Evolutionary conservation across 768 basidiomycete genomes (phyloP).

Genomic region (Trametes elegans): DNA sequence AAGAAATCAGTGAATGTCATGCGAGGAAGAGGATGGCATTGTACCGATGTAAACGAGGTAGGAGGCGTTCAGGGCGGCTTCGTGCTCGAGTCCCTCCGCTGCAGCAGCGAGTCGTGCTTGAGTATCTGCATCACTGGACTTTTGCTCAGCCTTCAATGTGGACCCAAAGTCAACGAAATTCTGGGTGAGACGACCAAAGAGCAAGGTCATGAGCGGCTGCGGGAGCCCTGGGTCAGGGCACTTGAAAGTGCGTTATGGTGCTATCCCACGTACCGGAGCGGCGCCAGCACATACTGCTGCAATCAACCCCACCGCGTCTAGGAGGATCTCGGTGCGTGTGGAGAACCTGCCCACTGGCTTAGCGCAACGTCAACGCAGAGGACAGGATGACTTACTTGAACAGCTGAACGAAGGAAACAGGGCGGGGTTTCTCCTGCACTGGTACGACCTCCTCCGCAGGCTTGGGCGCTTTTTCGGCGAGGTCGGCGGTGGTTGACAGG

Average conservation of each 20-base stretch:
- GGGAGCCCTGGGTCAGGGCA: not conserved
- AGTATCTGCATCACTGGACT: constrained; percentile 14
- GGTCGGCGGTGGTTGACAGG: no score
- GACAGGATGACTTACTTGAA: constrained; percentile 22
- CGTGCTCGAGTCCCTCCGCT: constrained; percentile 47
- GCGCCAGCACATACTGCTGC: constrained; percentile 75
- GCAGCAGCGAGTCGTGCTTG: constrained; percentile 31
- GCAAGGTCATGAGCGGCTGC: constrained; percentile 73
- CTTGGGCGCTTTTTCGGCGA: no score
- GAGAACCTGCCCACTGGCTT: constrained; percentile 60
- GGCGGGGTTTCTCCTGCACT: constrained; percentile 15
- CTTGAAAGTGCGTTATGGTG: not conserved
- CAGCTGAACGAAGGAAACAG: constrained; percentile 33
- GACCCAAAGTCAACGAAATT: constrained; percentile 61
- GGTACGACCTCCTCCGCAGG: no score
- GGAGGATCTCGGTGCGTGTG: constrained; percentile 61
- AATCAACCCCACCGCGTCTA: constrained; percentile 70
- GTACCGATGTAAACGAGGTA: constrained; percentile 68
- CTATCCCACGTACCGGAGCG: constrained; percentile 63
- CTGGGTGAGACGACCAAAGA: constrained; percentile 82
- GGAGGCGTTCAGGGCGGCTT: constrained; percentile 54
- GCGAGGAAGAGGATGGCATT: constrained; percentile 21
- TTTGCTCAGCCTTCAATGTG: constrained; percentile 20
- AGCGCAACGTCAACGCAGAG: not conserved
- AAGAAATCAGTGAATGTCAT: constrained; percentile 7